Percentiles rank a stretch among this genome's conserved stretches.
phyloP scores from a whole-genome alignment of 805 yeast species.

The Cyberlindnera misumaiensis region DNA sequence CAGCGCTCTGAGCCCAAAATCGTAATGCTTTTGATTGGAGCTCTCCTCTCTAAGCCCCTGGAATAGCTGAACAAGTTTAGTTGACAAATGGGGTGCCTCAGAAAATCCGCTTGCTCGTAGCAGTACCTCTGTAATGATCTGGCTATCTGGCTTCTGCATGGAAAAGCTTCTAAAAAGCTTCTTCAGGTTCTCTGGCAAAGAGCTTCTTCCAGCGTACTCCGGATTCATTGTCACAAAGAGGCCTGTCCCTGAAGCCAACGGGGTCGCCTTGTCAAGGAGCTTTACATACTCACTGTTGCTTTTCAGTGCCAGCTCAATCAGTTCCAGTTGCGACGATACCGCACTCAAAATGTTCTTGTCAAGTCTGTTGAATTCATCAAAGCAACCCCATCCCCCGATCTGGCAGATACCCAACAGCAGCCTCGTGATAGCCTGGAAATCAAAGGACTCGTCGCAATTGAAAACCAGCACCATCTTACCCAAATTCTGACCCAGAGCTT shows the following conservation, averaged over 20 bases:
- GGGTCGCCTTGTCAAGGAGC: constrained; percentile 35
- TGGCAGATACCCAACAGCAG: constrained; percentile 72
- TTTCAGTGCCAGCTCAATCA: constrained; percentile 51
- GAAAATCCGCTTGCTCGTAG: constrained; percentile 66
- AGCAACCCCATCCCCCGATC: constrained; percentile 92
- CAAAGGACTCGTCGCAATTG: constrained; percentile 87
- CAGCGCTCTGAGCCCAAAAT: constrained; percentile 81
- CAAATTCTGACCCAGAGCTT: constrained; percentile 70
- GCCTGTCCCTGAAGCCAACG: constrained; percentile 48
- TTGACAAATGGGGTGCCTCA: constrained; percentile 38
- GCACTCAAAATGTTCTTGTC: constrained; percentile 71
- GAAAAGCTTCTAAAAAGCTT: constrained; percentile 71
- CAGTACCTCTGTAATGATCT: constrained; percentile 63
- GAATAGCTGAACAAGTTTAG: constrained; percentile 49
- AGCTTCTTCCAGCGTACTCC: constrained; percentile 74
- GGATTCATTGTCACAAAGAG: constrained; percentile 91
- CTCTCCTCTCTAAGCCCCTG: constrained; percentile 30
- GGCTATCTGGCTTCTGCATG: constrained; percentile 65
- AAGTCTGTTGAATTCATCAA: constrained; percentile 88
- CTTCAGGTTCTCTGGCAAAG: constrained; percentile 79
- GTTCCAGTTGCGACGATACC: constrained; percentile 72
- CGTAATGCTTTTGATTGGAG: constrained; percentile 68
- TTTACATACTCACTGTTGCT: constrained; percentile 22
- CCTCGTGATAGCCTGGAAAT: constrained; percentile 70
- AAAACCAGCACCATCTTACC: constrained; percentile 83